These are phyloP conservation scores for Terfezia boudieri DNA, from an alignment of 495 filamentous ascomycete genomes.

Conservation along the genomic window DNA sequence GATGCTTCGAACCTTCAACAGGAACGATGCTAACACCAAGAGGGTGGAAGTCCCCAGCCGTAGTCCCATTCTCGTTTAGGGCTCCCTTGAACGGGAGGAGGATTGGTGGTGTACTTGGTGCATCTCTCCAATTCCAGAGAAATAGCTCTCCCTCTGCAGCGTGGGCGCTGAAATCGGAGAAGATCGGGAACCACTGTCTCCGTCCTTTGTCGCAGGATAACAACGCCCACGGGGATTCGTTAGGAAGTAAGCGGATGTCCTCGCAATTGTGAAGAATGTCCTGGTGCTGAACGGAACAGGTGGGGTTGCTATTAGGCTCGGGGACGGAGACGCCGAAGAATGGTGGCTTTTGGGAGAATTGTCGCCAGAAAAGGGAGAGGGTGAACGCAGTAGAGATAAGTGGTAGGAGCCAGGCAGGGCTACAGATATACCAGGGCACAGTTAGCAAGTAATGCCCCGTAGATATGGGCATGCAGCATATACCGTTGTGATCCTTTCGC, in stretches of 20 bases:
- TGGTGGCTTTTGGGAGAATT: conserved; percentile 12
- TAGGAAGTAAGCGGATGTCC: conserved; percentile 10
- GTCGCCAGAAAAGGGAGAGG: conserved; percentile 9
- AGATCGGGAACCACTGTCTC: conserved; percentile 12
- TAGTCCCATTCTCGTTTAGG: background rate
- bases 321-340: conserved; percentile 8
- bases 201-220: conserved; percentile 13
- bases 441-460: too few species aligned
- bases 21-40: conserved; percentile 4
- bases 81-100: conserved; percentile 2
- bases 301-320: conserved; percentile 4
- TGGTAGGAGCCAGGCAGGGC: too few species aligned
- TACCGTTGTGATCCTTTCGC: too few species aligned
- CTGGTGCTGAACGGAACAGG: conserved; percentile 8
- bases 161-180: conserved; percentile 1
- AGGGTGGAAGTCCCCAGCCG: conserved; percentile 11
- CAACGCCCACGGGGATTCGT: conserved; percentile 9
- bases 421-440: too few species aligned
- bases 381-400: background rate
- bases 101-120: conserved; percentile 3
- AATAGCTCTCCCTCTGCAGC: conserved; percentile 7
- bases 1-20: background rate
- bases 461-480: too few species aligned
- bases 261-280: conserved; percentile 11
- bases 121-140: conserved; percentile 7